Evolutionary conservation across 305 asterid species (phyloP).

Genomic region (Fraxinus ornus): DNA sequence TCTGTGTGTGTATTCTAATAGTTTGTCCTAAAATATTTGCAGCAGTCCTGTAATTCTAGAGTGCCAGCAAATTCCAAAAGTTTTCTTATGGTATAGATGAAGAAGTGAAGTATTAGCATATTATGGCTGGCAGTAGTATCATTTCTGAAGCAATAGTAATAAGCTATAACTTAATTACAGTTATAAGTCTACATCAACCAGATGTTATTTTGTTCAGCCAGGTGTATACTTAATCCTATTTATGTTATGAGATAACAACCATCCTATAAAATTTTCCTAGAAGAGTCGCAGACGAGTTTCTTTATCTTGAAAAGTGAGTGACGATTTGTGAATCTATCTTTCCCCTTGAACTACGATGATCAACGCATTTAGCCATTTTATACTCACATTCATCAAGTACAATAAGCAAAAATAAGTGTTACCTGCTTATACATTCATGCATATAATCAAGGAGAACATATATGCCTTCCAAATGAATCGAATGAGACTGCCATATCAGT

Average conservation of each 20-base stretch:
- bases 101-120: background rate
- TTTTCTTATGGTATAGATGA: background rate
- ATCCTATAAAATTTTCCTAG: background rate
- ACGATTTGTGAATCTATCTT: background rate
- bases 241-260: background rate
- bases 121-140: background rate
- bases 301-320: background rate
- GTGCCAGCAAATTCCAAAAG: background rate
- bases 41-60: background rate
- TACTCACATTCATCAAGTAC: background rate
- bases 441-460: background rate
- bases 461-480: background rate
- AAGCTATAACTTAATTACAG: background rate
- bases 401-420: background rate
- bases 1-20: background rate
- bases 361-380: background rate
- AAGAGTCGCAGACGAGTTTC: background rate
- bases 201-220: background rate
- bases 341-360: background rate
- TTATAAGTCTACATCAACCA: background rate
- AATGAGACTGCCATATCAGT: background rate
- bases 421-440: background rate
- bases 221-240: background rate
- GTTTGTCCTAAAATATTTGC: background rate
- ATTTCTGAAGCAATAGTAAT: background rate